Evolutionary conservation across 768 basidiomycete species (phyloP), one percentile per base, ranked within the genome.

Genomic region (Boletus reticulatus): DNA sequence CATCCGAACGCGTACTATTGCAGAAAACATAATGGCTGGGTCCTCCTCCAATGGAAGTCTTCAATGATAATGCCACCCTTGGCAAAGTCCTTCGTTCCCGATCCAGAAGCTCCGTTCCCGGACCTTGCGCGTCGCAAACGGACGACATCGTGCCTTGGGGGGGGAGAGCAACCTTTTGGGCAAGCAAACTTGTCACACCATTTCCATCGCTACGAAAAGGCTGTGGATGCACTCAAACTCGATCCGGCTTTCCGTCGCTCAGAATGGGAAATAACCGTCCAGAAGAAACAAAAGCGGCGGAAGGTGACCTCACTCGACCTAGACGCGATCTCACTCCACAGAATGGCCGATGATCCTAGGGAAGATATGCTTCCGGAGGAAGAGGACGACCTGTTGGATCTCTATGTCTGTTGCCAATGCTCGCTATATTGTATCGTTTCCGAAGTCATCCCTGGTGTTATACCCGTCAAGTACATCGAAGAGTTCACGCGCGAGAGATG

Each of bases 321-420:
- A 41, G 71, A 69, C 43, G 52, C 60, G 42, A 49, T 62, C 11
- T 58, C 70, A 20, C 52, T 66, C 38, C 59, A 57, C 19, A 53
- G 57, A 31, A 56, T 67, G 27, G 59, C 61, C 17, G 73, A 72
- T 17, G 73, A 67, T 50, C 57, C 61, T 46, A 70, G 65, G 55
- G 72, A 72, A n/a, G 71, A 75, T 16, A 43, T 53, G 16, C 56
- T 55, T 37, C 58, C 69, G 19, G 61, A 63, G 29, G 74, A 75
- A 37, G 77, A 80, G 60, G 84, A 81, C 22, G 82, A 78, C 55
- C 68, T 88, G 29, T 73, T 93, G 41, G 89, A 93, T 68, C 76
- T 92, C 29, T 93, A 88, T 64, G 75, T 92, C 43, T 94, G 92
- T 68, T 93, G 92, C 64, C 91, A 92, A 65, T 94, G 92, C 69